Evolutionary conservation across 441 rosid genomes (phyloP), one percentile per base, ranked within the genome.

Genomic region (Geranium incanum): DNA sequence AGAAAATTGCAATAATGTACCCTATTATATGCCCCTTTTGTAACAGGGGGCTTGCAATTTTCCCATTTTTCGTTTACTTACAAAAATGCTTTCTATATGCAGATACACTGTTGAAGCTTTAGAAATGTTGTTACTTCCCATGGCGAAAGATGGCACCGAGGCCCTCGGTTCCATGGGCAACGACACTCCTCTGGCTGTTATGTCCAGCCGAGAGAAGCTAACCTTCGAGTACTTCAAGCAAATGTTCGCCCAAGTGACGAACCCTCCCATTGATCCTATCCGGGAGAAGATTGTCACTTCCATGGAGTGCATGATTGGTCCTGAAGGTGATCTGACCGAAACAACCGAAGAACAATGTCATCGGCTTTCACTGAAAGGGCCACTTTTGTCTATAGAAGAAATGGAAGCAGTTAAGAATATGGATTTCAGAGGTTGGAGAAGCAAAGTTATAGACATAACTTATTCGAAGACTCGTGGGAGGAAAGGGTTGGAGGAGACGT

Each of bases 101-200:
- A 96, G 99, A 15, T 96, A 96, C 75, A 93, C 97, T 12, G 83
- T 92, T 77, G 99, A 93, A 83, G 97, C 98, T 76, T 82, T 96
- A 82, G 99, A 96, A 80, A 96, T 96, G 99, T 77, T 96, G 78
- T 75, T 96, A 80, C 98, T 96, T 86, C 99, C 99, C 62, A 96
- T 96, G 99, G 99, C 97, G 71, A 96, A 89, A 81, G 97, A 93
- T 67, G 98, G 97, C 21, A 74, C 88, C 4, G 99, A 96, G 83
- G 96, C 99, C 68, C 98, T 96, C 78, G 99, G 99, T 79, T 96
- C 99, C 36, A 96, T 96, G 99, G 99, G 99, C 74, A 96, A 96
- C 81, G 99, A 96, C 84, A 77, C 99, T 2, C 98, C 99, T 43
- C 80, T 96, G 76, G 99, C 99, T 69, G 98, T 96, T 39, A 92